phyloP scores from a whole-genome alignment of 352 stramenopile genomes.

The Pythium sukuiense region DNA sequence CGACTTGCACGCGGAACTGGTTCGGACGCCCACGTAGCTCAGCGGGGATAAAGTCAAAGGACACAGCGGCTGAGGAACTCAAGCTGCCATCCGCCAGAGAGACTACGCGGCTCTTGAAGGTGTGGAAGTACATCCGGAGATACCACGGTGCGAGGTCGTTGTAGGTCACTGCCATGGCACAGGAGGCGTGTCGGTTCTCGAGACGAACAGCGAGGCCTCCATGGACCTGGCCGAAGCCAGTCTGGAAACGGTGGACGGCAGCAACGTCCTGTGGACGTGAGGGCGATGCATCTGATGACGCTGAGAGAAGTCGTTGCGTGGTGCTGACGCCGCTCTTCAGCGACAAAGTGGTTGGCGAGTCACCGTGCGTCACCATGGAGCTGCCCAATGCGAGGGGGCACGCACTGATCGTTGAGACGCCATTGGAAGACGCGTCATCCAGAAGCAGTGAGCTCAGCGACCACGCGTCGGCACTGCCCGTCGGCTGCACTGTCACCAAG shows the following conservation, averaged over 20 bases:
- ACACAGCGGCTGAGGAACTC: constrained; percentile 13
- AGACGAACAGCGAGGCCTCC: constrained; percentile 71
- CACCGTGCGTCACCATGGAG: constrained; percentile 6
- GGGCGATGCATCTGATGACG: not conserved
- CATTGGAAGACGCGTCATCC: constrained; percentile 3
- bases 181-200: constrained; percentile 52
- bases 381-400: constrained; percentile 22
- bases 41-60: constrained; percentile 58
- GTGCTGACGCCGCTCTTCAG: not conserved
- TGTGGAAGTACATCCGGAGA: constrained; percentile 77
- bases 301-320: not conserved
- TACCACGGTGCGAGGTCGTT: constrained; percentile 83
- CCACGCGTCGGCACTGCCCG: constrained; percentile 29
- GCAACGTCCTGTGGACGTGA: constrained; percentile 29
- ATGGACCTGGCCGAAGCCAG: constrained; percentile 70
- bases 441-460: constrained; percentile 56
- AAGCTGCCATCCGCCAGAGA: constrained; percentile 5
- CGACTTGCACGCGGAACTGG: constrained; percentile 50
- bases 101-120: constrained; percentile 38
- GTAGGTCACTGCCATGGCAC: constrained; percentile 61
- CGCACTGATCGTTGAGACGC: not conserved
- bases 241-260: constrained; percentile 73
- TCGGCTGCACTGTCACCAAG: constrained; percentile 53
- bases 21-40: constrained; percentile 57
- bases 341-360: constrained; percentile 3